Base-by-base conservation (phyloP, 2,329 filamentous ascomycete species). In the Fusarium paranaense region DNA sequence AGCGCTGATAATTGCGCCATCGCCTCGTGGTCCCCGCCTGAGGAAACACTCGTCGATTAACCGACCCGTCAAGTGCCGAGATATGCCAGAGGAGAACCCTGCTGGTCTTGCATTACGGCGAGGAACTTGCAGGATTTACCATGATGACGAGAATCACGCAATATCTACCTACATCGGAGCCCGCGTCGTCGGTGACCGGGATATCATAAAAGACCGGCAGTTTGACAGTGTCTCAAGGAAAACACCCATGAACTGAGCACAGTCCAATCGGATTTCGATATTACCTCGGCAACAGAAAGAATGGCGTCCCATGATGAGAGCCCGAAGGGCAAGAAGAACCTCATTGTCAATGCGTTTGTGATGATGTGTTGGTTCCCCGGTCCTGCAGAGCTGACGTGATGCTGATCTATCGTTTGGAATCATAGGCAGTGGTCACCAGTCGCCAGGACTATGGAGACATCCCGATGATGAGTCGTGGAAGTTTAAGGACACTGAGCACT, bases 401-500 rank as follows among this genome's bases (percentile, higher is more conserved):
- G 65, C 74, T 76, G 40, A 76, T 50, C 10, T 66, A 32, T 38
- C 32, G 42, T 37, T 64, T 30, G 14, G 38, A 45, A 61, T 37
- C 62, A 58, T 50, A 82, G 81, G 80, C 70, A 83, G 81, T 58
- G 86, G 85, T 4, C 86, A 88, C 64, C 86, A 87, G 71, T 86
- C 85, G 2, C 85, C 85, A 6, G 83, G 84, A 1, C 76, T 86
- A 22, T 86, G 91, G 91, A 85, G 87, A 38, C 91, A 93, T 74
- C 92, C 91, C 2, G 84, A 89, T 18, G 91, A 94, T 72, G 83
- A 89, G 72, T 92, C 91, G 2, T 86, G 86, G 73, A 82, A 88
- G 20, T 93, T 93, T 80, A 90, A 90, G 70, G 85, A 88, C 30
- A 82, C 91, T 37, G 82, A 88, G 7, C 88, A 92, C 69, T 93